A percentile compares a stretch with the other conserved stretches of the same genome.
Evolutionary conservation across 805 yeast species (phyloP).

Genomic region (Millerozyma miso): DNA sequence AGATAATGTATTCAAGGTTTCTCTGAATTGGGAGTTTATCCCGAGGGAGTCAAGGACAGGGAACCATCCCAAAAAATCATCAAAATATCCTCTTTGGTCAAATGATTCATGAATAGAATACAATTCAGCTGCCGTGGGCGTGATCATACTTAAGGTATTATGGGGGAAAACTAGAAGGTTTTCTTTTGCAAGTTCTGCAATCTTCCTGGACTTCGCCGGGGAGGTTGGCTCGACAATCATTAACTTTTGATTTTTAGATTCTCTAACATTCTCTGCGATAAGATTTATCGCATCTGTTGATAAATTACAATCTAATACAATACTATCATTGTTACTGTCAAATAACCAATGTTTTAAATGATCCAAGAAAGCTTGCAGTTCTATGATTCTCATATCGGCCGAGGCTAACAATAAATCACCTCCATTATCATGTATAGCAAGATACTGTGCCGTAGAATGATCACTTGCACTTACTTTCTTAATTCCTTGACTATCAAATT

Average conservation of each 20-base stretch:
- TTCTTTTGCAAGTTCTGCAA: slow-evolving; percentile 31
- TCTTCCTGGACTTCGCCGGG: slow-evolving; percentile 50
- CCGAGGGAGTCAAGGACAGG: slow-evolving; percentile 61
- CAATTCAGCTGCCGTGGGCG: slow-evolving; percentile 71
- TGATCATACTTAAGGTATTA: slow-evolving; percentile 42
- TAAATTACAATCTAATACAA: slow-evolving; percentile 69
- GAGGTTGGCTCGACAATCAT: slow-evolving; percentile 78
- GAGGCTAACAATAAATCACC: slow-evolving; percentile 74
- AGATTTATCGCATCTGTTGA: slow-evolving; percentile 37
- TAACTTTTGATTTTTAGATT: slow-evolving; percentile 14
- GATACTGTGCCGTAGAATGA: slow-evolving; percentile 62
- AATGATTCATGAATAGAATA: slow-evolving; percentile 50
- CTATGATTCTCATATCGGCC: slow-evolving; percentile 79
- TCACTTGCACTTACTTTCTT: slow-evolving; percentile 12
- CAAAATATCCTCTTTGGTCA: slow-evolving; percentile 31
- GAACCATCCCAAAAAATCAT: slow-evolving; percentile 68
- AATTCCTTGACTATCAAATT: slow-evolving; percentile 39
- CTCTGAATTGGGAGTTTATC: slow-evolving; percentile 43
- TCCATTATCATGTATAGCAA: slow-evolving; percentile 55
- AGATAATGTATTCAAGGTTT: slow-evolving; percentile 33
- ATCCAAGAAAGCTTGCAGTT: slow-evolving; percentile 36
- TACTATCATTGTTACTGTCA: slow-evolving; percentile 40
- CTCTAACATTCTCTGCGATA: slow-evolving; percentile 24
- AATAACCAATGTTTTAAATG: slow-evolving; percentile 42
- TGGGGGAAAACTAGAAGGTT: slow-evolving; percentile 45